These are phyloP conservation scores for Malbranchea zuffiana DNA, from an alignment of 2,329 filamentous ascomycete species.

Conservation along the genomic window DNA sequence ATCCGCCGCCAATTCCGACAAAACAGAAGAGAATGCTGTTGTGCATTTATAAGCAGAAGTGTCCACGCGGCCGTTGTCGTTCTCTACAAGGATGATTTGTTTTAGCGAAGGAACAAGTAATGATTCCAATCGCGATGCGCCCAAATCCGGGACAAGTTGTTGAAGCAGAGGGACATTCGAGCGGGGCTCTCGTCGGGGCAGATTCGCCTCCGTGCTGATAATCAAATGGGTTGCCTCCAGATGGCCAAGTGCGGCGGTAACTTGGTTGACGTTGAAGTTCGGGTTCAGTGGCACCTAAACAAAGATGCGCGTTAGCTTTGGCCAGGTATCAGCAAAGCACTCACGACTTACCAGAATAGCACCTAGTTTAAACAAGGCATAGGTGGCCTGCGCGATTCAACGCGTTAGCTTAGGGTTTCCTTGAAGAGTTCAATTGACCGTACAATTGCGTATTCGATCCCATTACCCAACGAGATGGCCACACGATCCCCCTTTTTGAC, in stretches of 20 bases:
- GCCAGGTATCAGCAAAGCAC: too few species aligned
- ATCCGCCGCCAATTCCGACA: constrained; percentile 34
- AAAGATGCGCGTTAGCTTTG: constrained; percentile 1
- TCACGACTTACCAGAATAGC: constrained; percentile 70
- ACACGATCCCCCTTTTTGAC: constrained; percentile 75
- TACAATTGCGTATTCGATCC: constrained; percentile 68
- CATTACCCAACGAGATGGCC: constrained; percentile 77
- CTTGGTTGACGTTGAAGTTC: constrained; percentile 69
- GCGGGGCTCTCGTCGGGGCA: constrained; percentile 54
- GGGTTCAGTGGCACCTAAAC: constrained; percentile 74
- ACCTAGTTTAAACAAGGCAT: constrained; percentile 89
- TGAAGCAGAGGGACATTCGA: constrained; percentile 49
- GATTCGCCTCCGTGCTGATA: constrained; percentile 76
- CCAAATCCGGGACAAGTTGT: constrained; percentile 42
- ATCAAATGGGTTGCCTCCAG: constrained; percentile 63
- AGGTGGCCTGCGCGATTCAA: constrained; percentile 44
- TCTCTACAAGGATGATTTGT: constrained; percentile 67
- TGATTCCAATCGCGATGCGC: constrained; percentile 39
- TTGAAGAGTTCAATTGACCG: constrained; percentile 15
- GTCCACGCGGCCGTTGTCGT: constrained; percentile 50
- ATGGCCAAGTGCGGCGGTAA: constrained; percentile 66
- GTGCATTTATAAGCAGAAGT: constrained; percentile 32
- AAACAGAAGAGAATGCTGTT: constrained; percentile 39
- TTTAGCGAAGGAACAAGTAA: constrained; percentile 56
- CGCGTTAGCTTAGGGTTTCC: constrained; percentile 2